Conservation (phyloP, 116 monocot species). For the Trichopus zeylanicus region DNA sequence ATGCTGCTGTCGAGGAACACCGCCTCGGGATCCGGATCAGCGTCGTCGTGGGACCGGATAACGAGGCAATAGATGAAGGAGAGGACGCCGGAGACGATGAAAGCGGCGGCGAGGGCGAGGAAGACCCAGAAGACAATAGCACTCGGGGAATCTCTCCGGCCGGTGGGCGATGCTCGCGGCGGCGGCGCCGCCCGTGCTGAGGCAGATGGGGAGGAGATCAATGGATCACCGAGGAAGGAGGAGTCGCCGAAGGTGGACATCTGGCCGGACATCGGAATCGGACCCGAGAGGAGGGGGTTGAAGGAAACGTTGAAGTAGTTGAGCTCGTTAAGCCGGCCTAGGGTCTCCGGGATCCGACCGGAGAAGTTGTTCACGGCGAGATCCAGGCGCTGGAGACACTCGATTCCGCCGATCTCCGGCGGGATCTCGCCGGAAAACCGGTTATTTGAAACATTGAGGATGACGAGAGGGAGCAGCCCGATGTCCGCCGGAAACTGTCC, state of each 20-base stretch:
- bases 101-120: constrained; percentile 19
- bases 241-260: constrained; percentile 42
- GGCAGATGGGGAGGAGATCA: constrained; percentile 16
- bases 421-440: constrained; percentile 53
- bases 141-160: background rate
- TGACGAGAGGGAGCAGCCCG: constrained; percentile 29
- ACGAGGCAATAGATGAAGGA: constrained; percentile 11
- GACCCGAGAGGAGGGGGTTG: constrained; percentile 54
- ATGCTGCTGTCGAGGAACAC: constrained; percentile 3
- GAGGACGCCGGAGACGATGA: constrained; percentile 19
- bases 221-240: constrained; percentile 67
- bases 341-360: constrained; percentile 41
- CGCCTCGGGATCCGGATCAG: constrained; percentile 11
- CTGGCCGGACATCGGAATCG: constrained; percentile 38
- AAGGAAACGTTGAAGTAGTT: constrained; percentile 68
- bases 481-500: constrained; percentile 41
- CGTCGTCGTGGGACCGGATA: constrained; percentile 4
- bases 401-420: constrained; percentile 34
- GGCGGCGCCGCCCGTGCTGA: constrained; percentile 1
- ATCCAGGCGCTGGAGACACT: constrained; percentile 54
- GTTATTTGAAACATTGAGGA: constrained; percentile 61
- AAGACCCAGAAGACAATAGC: constrained; percentile 30
- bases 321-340: constrained; percentile 39
- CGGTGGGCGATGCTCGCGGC: background rate
- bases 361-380: constrained; percentile 79